Evolutionary conservation across 2,329 filamentous ascomycete genomes (phyloP).

Genomic region (Ascochyta viciae-villosae): DNA sequence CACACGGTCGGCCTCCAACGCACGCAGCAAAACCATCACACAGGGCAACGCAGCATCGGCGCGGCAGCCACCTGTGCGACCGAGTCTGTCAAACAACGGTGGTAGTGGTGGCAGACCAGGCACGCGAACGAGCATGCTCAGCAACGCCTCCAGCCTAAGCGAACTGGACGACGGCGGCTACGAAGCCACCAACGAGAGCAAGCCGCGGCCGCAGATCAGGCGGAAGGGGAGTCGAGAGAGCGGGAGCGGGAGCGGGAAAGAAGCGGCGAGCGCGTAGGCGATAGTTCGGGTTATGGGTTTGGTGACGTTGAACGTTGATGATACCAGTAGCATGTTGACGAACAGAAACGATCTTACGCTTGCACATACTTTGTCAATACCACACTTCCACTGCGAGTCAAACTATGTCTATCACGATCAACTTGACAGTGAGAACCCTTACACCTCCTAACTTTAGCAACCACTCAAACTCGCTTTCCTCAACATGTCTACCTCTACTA

Average conservation of each 20-base stretch:
- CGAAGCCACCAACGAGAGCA: constrained; percentile 10
- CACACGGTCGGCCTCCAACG: constrained; percentile 29
- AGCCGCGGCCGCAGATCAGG: neutral
- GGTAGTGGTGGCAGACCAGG: constrained; percentile 41
- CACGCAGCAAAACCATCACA: constrained; percentile 25
- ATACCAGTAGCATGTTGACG: neutral
- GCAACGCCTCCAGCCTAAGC: constrained; percentile 33
- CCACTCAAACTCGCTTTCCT: too few relatives aligned
- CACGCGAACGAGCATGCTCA: constrained; percentile 44
- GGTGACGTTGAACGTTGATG: neutral
- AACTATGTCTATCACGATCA: too few relatives aligned
- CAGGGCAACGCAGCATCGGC: constrained; percentile 38
- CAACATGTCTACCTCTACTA: too few relatives aligned
- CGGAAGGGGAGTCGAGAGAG: constrained; percentile 13
- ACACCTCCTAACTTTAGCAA: too few relatives aligned
- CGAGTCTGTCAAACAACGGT: constrained; percentile 24
- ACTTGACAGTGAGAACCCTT: too few relatives aligned
- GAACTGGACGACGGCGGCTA: constrained; percentile 27
- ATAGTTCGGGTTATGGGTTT: too few relatives aligned
- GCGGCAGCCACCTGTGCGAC: constrained; percentile 28
- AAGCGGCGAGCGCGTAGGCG: constrained; percentile 6
- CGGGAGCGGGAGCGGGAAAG: constrained; percentile 12
- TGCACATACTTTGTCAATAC: too few relatives aligned
- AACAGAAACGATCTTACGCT: too few relatives aligned
- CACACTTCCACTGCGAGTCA: too few relatives aligned